phyloP scores from a whole-genome alignment of 2,329 filamentous ascomycete genomes.

The Sclerotinia spermophila region DNA sequence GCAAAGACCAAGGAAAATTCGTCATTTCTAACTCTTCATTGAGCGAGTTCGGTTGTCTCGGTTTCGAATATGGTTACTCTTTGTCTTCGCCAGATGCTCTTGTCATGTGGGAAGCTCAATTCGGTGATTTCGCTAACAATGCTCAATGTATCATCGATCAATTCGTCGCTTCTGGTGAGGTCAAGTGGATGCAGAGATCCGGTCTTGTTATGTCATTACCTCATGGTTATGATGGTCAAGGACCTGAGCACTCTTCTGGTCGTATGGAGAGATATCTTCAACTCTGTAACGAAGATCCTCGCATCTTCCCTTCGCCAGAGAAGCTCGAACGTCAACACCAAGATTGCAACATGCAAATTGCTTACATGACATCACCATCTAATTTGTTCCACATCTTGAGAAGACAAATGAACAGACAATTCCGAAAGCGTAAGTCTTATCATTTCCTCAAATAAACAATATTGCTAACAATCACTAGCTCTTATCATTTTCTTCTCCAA shows the following conservation, averaged over 20 bases:
- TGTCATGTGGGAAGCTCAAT: conserved; percentile 99
- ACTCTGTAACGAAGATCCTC: conserved; percentile 94
- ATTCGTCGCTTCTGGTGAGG: conserved; percentile 95
- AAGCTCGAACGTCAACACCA: conserved; percentile 97
- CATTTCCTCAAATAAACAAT: neutral
- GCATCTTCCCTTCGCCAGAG: conserved; percentile 81
- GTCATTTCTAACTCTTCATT: conserved; percentile 95
- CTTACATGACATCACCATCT: conserved; percentile 91
- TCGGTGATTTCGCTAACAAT: conserved; percentile 99
- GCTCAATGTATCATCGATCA: conserved; percentile 99
- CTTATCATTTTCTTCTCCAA: conserved; percentile 99
- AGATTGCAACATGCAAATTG: conserved; percentile 99
- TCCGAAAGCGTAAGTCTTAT: conserved; percentile 83
- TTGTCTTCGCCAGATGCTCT: conserved; percentile 93
- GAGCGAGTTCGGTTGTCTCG: conserved; percentile 68
- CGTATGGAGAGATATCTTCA: conserved; percentile 97
- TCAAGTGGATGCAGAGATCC: conserved; percentile 98
- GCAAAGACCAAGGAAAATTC: conserved; percentile 89
- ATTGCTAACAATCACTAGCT: conserved; percentile 48
- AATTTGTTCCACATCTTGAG: conserved; percentile 96
- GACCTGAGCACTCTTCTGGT: conserved; percentile 95
- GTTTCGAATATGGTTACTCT: conserved; percentile 98
- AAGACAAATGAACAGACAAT: conserved; percentile 97
- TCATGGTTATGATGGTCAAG: conserved; percentile 97
- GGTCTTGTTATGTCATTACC: conserved; percentile 94